Base-by-base conservation (phyloP, 768 basidiomycete species). In the Hygrocybe coccinea region DNA sequence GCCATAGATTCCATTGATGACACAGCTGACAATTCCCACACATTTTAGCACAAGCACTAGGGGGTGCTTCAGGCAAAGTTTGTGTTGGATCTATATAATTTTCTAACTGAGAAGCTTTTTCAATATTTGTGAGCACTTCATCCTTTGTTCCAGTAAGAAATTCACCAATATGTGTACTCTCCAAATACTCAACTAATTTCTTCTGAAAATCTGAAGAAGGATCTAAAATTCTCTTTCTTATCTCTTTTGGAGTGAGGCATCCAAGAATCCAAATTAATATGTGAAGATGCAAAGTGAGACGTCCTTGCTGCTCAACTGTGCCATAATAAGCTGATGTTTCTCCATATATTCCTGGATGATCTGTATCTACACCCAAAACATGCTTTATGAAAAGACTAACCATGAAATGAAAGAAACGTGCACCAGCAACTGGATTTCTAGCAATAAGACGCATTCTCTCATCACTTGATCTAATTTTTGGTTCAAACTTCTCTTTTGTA, bases 261-360 rank as follows among this genome's bases (percentile, higher is more conserved):
- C 64, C 61, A 22, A 37, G n/a, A 2, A 76, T 63, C 74, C 75
- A 77, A 1, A 75, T 17, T 2, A 76, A 36, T n/a, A 70, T 19
- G 57, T 76, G 74, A 2, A 74, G 43, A 61, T 77, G 76, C 2
- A 77, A 50, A 0, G 71, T 74, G 0, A 72, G 54, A 3, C 66
- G 41, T 1, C 72, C 73, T 59, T 76, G 73, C 52, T 69, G 65
- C 52, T 74, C 74, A 46, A 72, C 67, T 0, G 62, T 65, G 2
- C 67, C 67, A 62, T 69, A 69, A 56, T 70, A 74, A 0, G 61
- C 68, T 1, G 56, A n/a, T 11, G 70, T 65, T 0, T 65, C 47
- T 8, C 73, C 71, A 63, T 61, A 74, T 21, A 71, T 25, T 0
- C 66, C 70, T 11, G n/a, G 15, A 22, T 63, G 41, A 36, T 64